Conservation (phyloP, 257 asterid species). For the Solanum bulbocastanum region DNA sequence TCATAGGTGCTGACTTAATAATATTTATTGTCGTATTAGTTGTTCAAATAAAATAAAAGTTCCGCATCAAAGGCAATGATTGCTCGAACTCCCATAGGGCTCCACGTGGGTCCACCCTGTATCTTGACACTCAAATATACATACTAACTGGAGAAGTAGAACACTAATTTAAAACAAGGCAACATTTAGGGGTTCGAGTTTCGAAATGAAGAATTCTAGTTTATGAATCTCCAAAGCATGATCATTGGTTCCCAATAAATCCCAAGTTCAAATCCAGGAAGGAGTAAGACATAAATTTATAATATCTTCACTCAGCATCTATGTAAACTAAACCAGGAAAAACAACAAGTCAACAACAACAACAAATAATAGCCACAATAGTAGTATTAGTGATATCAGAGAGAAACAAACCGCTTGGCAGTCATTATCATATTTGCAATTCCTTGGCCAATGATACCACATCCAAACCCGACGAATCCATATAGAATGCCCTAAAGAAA, state of each 20-base stretch:
- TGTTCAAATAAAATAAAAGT: not conserved
- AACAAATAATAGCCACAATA: not conserved
- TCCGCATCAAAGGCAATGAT: not conserved
- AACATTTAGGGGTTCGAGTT: not conserved
- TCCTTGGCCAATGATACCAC: constrained; percentile 97
- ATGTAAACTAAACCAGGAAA: not conserved
- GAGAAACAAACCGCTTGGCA: constrained; percentile 64
- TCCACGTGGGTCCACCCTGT: not conserved
- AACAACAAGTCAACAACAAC: not conserved
- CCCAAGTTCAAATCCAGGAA: constrained; percentile 2
- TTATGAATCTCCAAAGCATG: not conserved
- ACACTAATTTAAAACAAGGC: not conserved
- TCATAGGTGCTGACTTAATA: not conserved
- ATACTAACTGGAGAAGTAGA: not conserved
- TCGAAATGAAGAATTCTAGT: not conserved
- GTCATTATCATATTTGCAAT: constrained; percentile 90
- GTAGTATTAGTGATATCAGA: not conserved
- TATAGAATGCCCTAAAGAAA: constrained; percentile 73
- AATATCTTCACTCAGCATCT: not conserved
- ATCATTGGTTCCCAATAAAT: not conserved
- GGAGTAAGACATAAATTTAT: not conserved
- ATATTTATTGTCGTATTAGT: not conserved
- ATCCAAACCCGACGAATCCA: constrained; percentile 92
- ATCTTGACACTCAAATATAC: not conserved
- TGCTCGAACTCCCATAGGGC: not conserved